phyloP scores from a whole-genome alignment of 2,329 filamentous ascomycete genomes.

The Aspergillus piperis region DNA sequence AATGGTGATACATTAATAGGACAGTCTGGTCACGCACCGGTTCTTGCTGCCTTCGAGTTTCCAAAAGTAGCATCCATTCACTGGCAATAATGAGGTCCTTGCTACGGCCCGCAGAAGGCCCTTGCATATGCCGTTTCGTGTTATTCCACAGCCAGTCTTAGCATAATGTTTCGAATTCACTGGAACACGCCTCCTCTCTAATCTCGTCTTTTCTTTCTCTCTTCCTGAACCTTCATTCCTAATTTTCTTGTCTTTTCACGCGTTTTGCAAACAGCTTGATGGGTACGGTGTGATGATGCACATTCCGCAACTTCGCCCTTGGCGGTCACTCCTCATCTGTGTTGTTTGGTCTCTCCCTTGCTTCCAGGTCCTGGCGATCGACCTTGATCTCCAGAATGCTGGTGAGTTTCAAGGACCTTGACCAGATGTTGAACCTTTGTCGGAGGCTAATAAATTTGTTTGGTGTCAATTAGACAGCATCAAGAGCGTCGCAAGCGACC shows the following conservation, averaged over 20 bases:
- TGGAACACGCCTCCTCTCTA: background rate
- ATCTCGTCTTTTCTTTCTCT: background rate
- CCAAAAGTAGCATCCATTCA: no score
- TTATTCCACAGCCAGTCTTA: background rate
- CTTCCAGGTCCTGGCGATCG: conserved; percentile 5
- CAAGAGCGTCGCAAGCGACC: conserved; percentile 46
- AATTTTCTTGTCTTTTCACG: background rate
- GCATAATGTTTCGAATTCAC: background rate
- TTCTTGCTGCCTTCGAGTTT: no score
- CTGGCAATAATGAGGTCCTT: background rate
- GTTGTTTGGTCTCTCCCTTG: background rate
- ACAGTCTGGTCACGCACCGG: no score
- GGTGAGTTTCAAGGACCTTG: background rate
- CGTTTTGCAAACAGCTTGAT: background rate
- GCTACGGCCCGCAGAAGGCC: background rate
- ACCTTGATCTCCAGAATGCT: conserved; percentile 12
- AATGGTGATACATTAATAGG: no score
- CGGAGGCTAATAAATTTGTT: background rate
- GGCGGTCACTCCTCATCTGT: background rate
- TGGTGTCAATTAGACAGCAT: conserved; percentile 27
- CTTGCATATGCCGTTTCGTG: background rate
- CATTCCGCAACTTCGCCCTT: background rate
- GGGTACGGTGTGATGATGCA: no score
- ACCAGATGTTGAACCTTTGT: background rate
- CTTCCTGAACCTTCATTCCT: background rate